Evolutionary conservation across 2,329 filamentous ascomycete genomes (phyloP), one percentile per base, ranked within the genome.

Genomic region (Venturia oleaginea): DNA sequence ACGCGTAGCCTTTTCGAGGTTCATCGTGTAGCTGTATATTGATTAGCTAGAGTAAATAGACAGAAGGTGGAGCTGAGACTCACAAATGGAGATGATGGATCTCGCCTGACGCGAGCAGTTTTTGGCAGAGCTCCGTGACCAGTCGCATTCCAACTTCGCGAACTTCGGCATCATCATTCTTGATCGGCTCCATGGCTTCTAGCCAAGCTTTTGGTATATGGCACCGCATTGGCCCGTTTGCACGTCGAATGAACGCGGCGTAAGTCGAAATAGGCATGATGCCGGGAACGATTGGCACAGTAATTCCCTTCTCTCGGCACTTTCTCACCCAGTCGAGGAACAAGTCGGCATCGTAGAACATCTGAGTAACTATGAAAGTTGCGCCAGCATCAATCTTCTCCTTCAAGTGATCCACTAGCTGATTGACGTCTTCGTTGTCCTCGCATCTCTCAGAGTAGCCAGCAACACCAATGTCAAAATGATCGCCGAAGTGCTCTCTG

Each of bases 311-410:
- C 62, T 87, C 91, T 61, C 92, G 88, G 66, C 93, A 92, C 74
- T 90, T 94, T 69, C 84, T 81, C 43, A 95, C 89, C 94, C 94
- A 99, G 63, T 87, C 84, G 63, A 97, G 78, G 77, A 99, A 99
- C 73, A 94, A 93, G 72, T 99, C 93, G 61, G 86, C 92, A 72
- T 99, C 93, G 80, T 99, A 99, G 78, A 97, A 97, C 94, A 99
- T 99, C 79, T 99, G 94, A 0, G 94, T 97, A 63, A 99, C 90
- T 68, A 99, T 90, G 74, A 97, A 99, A 7, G 89, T 88, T 67
- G 89, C 92, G 62, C 94, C 94, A 66, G 91, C 90, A 74, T 99
- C 94, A 40, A 97, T 88, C 80, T 99, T 99, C 76, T 97, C 90
- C 79, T 97, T 97, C 72, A 99, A 78, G 75, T 97, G 94, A 68